phyloP scores from a whole-genome alignment of 2,329 filamentous ascomycete species.

The Bipolaris sorokiniana region DNA sequence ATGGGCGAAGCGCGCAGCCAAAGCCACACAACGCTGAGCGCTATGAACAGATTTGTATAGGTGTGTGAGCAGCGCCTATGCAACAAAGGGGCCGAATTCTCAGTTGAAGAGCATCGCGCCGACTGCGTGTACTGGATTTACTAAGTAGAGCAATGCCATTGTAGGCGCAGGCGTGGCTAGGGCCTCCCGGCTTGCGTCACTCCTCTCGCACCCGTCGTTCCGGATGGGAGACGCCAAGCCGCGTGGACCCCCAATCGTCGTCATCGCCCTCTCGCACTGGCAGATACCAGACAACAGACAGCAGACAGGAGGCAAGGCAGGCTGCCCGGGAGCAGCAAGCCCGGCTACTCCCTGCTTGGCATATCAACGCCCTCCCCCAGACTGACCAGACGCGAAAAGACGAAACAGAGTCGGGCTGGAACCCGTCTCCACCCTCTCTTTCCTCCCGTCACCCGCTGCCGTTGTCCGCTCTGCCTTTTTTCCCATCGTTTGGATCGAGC shows the following conservation, averaged over 20 bases:
- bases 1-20: not conserved
- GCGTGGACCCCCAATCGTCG: slow-evolving; percentile 12
- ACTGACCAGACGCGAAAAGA: not conserved
- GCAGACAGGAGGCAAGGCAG: not conserved
- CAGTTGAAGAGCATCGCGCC: not conserved
- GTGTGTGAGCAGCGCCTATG: not conserved
- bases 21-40: no score
- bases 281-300: slow-evolving; percentile 12
- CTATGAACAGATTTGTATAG: no score
- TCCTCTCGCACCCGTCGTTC: slow-evolving; percentile 16
- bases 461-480: not conserved
- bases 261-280: slow-evolving; percentile 17
- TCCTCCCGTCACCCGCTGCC: not conserved
- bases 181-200: slow-evolving; percentile 1
- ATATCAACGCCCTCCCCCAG: slow-evolving; percentile 1
- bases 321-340: slow-evolving; percentile 1
- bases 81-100: not conserved
- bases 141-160: not conserved
- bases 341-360: slow-evolving; percentile 16
- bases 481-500: not conserved
- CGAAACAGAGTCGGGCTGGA: slow-evolving; percentile 3
- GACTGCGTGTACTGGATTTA: not conserved
- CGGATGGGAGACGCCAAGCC: slow-evolving; percentile 13
- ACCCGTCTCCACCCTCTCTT: slow-evolving; percentile 2
- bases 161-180: slow-evolving; percentile 13